Conservation (phyloP, 192 early-diverging fungal species). For the Coemansia sp. region DNA sequence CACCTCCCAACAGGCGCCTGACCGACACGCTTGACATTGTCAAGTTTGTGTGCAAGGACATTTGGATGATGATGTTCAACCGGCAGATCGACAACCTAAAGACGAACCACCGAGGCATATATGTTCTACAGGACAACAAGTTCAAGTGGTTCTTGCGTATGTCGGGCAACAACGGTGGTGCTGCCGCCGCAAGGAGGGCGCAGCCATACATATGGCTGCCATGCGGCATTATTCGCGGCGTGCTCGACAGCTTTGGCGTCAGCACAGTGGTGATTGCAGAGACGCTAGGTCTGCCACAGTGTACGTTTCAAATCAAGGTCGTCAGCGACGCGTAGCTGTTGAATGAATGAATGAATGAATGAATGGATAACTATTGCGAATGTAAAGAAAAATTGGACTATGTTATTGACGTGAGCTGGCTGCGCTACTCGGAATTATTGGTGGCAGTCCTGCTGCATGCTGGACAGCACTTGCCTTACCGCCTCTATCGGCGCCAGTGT, state of each 20-base stretch:
- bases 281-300: conserved; percentile 77
- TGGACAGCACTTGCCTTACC: conserved; percentile 27
- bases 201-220: conserved; percentile 94
- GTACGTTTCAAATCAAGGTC: conserved; percentile 60
- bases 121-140: conserved; percentile 96
- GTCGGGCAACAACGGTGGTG: conserved; percentile 76
- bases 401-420: background rate
- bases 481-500: conserved; percentile 68
- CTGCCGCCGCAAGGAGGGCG: conserved; percentile 75
- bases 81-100: conserved; percentile 99
- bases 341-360: background rate
- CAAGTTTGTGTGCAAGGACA: conserved; percentile 99
- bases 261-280: conserved; percentile 85
- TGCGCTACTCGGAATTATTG: background rate
- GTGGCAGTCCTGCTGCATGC: conserved; percentile 19
- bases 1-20: conserved; percentile 84
- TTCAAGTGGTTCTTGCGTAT: conserved; percentile 95
- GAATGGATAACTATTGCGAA: background rate
- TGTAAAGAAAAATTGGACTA: background rate
- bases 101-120: conserved; percentile 97
- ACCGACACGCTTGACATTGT: conserved; percentile 93
- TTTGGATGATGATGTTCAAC: conserved; percentile 93
- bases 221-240: conserved; percentile 94
- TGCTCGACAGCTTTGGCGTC: conserved; percentile 87
- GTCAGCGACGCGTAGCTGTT: conserved; percentile 24